Evolutionary conservation across 2,329 filamentous ascomycete genomes (phyloP).

Genomic region (Diaporthe sp.): DNA sequence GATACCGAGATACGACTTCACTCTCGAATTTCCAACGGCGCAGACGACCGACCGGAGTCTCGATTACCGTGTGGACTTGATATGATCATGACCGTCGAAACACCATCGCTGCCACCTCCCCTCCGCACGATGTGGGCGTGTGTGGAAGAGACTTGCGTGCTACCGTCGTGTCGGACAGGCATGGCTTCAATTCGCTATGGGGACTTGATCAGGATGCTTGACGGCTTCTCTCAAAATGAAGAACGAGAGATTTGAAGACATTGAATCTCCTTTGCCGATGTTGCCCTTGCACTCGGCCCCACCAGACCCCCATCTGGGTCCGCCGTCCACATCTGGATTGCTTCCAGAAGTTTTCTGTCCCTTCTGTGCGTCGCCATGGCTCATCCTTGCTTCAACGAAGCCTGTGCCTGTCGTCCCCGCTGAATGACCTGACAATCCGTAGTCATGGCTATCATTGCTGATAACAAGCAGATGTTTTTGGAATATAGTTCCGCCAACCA

Average conservation of each 20-base stretch:
- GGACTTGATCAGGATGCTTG: background rate
- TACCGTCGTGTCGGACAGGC: background rate
- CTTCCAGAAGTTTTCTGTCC: background rate
- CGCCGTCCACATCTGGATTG: background rate
- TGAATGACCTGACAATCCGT: background rate
- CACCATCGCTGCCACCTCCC: background rate
- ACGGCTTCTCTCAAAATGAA: background rate
- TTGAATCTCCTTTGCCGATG: background rate
- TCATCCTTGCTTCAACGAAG: background rate
- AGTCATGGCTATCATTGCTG: background rate
- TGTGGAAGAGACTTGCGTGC: background rate
- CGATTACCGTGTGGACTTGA: background rate
- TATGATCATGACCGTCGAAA: background rate
- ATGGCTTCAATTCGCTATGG: background rate
- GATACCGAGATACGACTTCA: background rate
- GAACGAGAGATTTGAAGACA: background rate
- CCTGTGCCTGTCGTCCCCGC: background rate
- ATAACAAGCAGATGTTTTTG: background rate
- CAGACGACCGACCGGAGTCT: background rate
- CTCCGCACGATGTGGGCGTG: background rate
- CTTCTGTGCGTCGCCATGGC: background rate
- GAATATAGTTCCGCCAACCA: background rate
- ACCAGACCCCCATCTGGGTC: background rate
- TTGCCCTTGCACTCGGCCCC: background rate
- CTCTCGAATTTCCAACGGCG: background rate